phyloP scores from a whole-genome alignment of 768 basidiomycete genomes.

The Daedalea quercina region DNA sequence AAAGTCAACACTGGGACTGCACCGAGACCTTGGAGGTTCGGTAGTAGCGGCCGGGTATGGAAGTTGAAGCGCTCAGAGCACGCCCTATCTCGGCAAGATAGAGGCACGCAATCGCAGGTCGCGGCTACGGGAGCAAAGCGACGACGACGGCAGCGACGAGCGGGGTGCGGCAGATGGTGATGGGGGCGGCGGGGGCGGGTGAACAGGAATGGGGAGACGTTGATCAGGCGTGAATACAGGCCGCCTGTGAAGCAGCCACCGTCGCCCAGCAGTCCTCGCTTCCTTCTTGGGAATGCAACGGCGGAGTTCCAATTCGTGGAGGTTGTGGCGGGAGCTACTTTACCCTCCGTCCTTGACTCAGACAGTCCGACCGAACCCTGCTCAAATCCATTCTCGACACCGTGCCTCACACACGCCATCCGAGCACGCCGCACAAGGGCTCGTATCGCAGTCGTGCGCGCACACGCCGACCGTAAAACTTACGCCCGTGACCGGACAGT shows the following conservation, averaged over 20 bases:
- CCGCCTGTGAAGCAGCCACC: background rate
- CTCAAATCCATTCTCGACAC: no score
- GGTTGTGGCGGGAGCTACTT: slow-evolving; percentile 2
- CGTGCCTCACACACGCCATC: no score
- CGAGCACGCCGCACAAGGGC: no score
- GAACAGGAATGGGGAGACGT: background rate
- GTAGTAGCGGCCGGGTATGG: background rate
- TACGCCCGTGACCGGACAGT: background rate
- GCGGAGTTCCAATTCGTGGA: background rate
- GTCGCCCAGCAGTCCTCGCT: background rate
- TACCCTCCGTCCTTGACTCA: background rate
- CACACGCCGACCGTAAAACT: no score
- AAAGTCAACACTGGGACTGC: background rate
- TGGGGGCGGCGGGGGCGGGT: background rate
- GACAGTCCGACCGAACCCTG: background rate
- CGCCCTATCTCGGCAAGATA: background rate
- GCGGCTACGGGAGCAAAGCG: background rate
- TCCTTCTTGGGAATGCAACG: background rate
- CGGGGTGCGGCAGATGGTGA: background rate
- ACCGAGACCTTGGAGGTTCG: background rate
- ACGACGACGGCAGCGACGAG: background rate
- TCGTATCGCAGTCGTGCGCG: no score
- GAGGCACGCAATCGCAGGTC: background rate
- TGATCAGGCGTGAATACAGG: background rate
- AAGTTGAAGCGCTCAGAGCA: background rate